These are phyloP conservation scores for Pythium dissotocum DNA, from an alignment of 352 stramenopile genomes.

Conservation along the genomic window DNA sequence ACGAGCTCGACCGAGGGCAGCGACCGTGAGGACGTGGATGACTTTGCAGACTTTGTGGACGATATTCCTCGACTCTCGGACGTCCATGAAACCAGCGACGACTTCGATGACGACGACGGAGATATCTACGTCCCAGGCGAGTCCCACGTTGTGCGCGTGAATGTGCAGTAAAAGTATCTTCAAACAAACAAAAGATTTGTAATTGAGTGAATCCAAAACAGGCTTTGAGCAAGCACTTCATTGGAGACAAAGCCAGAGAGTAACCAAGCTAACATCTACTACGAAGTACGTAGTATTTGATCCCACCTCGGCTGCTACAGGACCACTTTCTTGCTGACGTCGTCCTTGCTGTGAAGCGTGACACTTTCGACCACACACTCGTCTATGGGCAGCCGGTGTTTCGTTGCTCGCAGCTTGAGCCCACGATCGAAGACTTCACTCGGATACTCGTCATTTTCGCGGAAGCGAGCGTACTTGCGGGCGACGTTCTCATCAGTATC, in stretches of 20 bases:
- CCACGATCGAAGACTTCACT: constrained; percentile 6
- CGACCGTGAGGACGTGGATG: constrained; percentile 7
- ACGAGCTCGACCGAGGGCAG: not conserved
- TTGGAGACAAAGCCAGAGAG: no score
- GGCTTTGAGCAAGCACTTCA: no score
- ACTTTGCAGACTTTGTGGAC: constrained; percentile 22
- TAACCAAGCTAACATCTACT: no score
- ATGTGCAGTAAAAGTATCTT: no score
- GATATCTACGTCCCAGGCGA: no score
- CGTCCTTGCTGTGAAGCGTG: not conserved
- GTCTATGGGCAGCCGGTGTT: constrained; percentile 14
- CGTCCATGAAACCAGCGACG: constrained; percentile 10
- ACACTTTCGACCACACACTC: constrained; percentile 23
- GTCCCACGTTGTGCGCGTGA: no score
- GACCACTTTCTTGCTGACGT: no score
- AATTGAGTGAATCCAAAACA: no score
- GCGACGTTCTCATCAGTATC: constrained; percentile 31
- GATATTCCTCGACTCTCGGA: constrained; percentile 14
- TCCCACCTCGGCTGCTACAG: no score
- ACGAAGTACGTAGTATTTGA: no score
- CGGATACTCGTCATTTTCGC: constrained; percentile 44
- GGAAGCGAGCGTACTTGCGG: constrained; percentile 31
- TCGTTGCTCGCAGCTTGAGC: constrained; percentile 18
- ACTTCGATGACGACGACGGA: not conserved
- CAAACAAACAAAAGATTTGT: no score